Percentiles rank a stretch among this genome's conserved stretches.
Evolutionary conservation across 1,284 basidiomycete genomes (phyloP).

Genomic region (Bondarzewia mesenterica): DNA sequence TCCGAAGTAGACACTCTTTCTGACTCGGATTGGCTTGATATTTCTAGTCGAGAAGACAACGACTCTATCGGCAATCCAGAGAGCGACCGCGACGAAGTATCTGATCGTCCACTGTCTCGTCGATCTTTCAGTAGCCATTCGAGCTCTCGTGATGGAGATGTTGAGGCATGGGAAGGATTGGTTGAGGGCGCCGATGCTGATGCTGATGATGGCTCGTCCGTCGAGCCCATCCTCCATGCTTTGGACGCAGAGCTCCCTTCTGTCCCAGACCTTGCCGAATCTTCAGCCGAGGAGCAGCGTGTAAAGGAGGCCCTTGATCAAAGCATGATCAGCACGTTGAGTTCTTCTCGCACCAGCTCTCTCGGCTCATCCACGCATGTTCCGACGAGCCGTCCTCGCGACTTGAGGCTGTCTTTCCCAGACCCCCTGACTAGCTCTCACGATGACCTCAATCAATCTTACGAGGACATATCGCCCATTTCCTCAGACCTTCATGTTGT

Average conservation of each 20-base stretch:
- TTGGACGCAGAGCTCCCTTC: constrained; percentile 18
- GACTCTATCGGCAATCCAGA: constrained; percentile 53
- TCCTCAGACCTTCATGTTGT: constrained; percentile 22
- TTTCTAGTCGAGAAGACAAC: constrained; percentile 58
- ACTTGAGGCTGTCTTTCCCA: constrained; percentile 69
- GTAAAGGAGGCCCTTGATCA: constrained; percentile 68
- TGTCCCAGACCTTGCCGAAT: constrained; percentile 10
- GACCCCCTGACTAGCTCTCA: constrained; percentile 65
- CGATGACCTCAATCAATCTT: constrained; percentile 46
- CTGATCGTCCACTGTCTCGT: constrained; percentile 47
- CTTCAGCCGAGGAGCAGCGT: constrained; percentile 46
- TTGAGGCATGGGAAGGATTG: constrained; percentile 69
- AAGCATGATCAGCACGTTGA: constrained; percentile 70
- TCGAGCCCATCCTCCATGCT: constrained; percentile 16
- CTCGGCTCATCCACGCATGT: constrained; percentile 31
- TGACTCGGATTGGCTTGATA: constrained; percentile 75
- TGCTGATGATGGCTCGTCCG: constrained; percentile 19
- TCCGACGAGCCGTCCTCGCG: constrained; percentile 52
- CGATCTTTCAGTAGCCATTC: constrained; percentile 58
- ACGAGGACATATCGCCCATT: constrained; percentile 30
- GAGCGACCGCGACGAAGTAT: constrained; percentile 48
- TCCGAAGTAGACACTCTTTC: constrained; percentile 60
- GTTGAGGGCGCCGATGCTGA: constrained; percentile 51
- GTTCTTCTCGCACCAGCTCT: constrained; percentile 57
- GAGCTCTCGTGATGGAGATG: constrained; percentile 56